A percentile compares a stretch with the other conserved stretches of the same genome.
phyloP scores from a whole-genome alignment of 345 rosid genomes.

The Corchorus capsularis region DNA sequence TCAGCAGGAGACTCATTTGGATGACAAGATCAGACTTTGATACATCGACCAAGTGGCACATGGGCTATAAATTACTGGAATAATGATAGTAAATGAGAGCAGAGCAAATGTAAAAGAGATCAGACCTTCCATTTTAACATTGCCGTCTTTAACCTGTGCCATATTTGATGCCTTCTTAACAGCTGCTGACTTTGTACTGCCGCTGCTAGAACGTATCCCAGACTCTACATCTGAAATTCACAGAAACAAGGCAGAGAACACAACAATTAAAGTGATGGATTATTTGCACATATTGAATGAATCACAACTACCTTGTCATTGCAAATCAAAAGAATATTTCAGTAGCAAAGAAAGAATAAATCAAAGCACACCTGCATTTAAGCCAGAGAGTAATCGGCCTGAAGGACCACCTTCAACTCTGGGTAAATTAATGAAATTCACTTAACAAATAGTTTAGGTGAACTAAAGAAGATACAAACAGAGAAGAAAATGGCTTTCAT shows the following conservation, averaged over 20 bases:
- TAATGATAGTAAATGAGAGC: not conserved
- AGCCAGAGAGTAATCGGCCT: constrained; percentile 43
- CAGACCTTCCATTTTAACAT: constrained; percentile 47
- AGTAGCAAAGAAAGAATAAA: not conserved
- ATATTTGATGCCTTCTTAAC: constrained; percentile 40
- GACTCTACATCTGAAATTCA: constrained; percentile 43
- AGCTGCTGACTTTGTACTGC: constrained; percentile 38
- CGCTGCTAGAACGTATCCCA: constrained; percentile 39
- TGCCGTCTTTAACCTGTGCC: constrained; percentile 48
- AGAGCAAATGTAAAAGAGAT: not conserved
- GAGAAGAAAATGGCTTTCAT: constrained; percentile 34
- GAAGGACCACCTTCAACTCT: constrained; percentile 80
- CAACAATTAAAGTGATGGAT: constrained; percentile 2
- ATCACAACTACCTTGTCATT: constrained; percentile 6
- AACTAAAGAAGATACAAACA: constrained; percentile 17
- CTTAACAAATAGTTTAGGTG: constrained; percentile 23
- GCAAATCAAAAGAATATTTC: not conserved
- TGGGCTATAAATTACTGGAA: not conserved
- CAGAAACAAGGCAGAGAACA: constrained; percentile 20
- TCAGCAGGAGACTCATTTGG: not conserved
- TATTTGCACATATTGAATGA: not conserved
- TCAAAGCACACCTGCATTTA: constrained; percentile 39
- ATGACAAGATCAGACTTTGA: not conserved
- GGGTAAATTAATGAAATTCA: constrained; percentile 32
- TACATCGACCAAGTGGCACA: not conserved